phyloP scores from a whole-genome alignment of 768 basidiomycete genomes.

The Trametes meyenii region DNA sequence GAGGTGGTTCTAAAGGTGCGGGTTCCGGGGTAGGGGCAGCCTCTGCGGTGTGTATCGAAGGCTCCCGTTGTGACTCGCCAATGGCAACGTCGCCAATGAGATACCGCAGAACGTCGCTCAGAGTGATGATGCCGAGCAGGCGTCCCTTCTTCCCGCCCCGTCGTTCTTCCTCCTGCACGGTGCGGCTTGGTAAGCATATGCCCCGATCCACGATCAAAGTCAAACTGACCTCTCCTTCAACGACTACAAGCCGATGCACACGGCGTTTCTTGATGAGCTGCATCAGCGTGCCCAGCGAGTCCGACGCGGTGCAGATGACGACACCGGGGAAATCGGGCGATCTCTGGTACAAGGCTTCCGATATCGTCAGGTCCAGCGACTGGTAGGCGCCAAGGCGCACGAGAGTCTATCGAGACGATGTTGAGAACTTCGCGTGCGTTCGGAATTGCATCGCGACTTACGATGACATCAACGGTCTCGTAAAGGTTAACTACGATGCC shows the following conservation, averaged over 20 bases:
- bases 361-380: constrained; percentile 92
- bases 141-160: constrained; percentile 82
- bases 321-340: constrained; percentile 96
- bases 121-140: constrained; percentile 82
- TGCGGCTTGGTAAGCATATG: neutral
- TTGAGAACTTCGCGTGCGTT: constrained; percentile 1
- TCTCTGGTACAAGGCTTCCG: constrained; percentile 89
- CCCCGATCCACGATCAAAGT: neutral
- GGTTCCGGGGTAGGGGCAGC: constrained; percentile 5
- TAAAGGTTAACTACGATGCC: constrained; percentile 95
- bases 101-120: constrained; percentile 87
- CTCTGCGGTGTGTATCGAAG: neutral
- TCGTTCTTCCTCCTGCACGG: constrained; percentile 72
- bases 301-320: constrained; percentile 90
- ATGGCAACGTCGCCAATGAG: constrained; percentile 65
- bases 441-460: constrained; percentile 43
- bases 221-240: constrained; percentile 81
- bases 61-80: constrained; percentile 28
- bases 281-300: constrained; percentile 88
- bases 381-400: constrained; percentile 94
- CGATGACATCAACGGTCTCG: constrained; percentile 98
- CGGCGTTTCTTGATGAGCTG: constrained; percentile 91
- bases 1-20: neutral
- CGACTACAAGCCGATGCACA: constrained; percentile 93
- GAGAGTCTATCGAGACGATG: constrained; percentile 64